Conservation (phyloP, 768 basidiomycete genomes). For the Strobilomyces dryophilus region DNA sequence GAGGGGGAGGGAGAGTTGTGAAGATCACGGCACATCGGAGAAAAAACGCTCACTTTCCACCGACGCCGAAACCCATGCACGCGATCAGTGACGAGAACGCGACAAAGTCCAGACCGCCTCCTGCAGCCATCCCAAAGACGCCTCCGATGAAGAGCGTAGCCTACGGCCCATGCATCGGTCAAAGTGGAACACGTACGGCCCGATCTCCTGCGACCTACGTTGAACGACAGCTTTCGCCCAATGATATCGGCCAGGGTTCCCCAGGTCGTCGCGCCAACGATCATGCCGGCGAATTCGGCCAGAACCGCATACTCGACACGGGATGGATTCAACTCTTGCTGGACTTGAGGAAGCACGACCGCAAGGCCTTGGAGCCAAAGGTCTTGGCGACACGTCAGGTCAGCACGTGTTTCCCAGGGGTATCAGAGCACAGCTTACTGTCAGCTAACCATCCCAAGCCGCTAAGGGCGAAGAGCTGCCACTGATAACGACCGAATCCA, state of each 20-base stretch:
- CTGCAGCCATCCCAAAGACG: slow-evolving; percentile 49
- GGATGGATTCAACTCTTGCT: slow-evolving; percentile 40
- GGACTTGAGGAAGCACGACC: slow-evolving; percentile 41
- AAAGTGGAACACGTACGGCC: background rate
- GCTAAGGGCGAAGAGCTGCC: slow-evolving; percentile 42
- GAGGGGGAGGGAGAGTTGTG: slow-evolving; percentile 6
- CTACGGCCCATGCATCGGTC: slow-evolving; percentile 7
- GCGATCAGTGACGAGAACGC: slow-evolving; percentile 43
- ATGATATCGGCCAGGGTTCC: slow-evolving; percentile 47
- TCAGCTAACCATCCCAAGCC: slow-evolving; percentile 50
- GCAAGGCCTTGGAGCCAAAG: slow-evolving; percentile 47
- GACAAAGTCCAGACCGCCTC: slow-evolving; percentile 43
- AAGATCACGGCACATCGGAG: slow-evolving; percentile 13
- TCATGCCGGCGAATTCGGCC: slow-evolving; percentile 44
- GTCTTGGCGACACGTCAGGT: slow-evolving; percentile 9
- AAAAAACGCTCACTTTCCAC: slow-evolving; percentile 43
- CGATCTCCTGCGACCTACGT: slow-evolving; percentile 15
- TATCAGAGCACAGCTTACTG: slow-evolving; percentile 30
- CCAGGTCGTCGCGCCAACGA: slow-evolving; percentile 48
- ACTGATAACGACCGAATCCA: slow-evolving; percentile 48
- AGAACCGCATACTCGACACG: slow-evolving; percentile 44
- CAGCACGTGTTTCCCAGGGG: slow-evolving; percentile 23
- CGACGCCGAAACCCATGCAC: slow-evolving; percentile 47
- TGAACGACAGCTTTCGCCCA: slow-evolving; percentile 44
- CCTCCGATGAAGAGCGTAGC: slow-evolving; percentile 36